Evolutionary conservation across 352 stramenopile species (phyloP).

Genomic region (Phytopythium sindhum): DNA sequence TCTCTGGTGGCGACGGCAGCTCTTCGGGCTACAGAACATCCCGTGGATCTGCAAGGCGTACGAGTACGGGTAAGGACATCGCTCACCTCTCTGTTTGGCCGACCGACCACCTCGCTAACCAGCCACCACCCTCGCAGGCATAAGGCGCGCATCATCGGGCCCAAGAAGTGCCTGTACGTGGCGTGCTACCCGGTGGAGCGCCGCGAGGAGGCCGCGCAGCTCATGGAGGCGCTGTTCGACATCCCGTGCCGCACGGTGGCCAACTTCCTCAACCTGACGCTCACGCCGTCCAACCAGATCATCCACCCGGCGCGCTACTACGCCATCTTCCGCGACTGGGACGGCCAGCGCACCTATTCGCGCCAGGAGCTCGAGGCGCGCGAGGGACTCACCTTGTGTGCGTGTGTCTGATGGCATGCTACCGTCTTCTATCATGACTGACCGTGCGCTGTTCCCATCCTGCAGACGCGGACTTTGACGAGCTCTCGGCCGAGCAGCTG

Average conservation of each 20-base stretch:
- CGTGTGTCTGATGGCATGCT: too few species aligned
- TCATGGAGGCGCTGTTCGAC: conserved; percentile 89
- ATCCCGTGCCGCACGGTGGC: conserved; percentile 89
- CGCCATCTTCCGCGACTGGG: conserved; percentile 92
- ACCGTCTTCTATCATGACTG: too few species aligned
- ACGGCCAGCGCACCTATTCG: conserved; percentile 87
- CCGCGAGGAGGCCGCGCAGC: conserved; percentile 63
- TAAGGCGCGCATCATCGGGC: conserved; percentile 88
- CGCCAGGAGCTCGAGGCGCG: conserved; percentile 81
- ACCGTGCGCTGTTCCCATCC: background rate
- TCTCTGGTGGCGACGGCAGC: conserved; percentile 21
- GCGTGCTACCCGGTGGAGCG: conserved; percentile 89
- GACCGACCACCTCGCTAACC: too few species aligned
- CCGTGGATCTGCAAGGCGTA: conserved; percentile 93
- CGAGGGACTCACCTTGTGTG: conserved; percentile 87
- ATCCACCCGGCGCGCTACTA: conserved; percentile 92
- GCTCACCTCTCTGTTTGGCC: background rate
- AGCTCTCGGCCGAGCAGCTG: conserved; percentile 90
- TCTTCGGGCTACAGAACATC: conserved; percentile 93
- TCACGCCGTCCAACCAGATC: conserved; percentile 93
- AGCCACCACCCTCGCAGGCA: conserved; percentile 30
- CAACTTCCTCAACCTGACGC: conserved; percentile 93
- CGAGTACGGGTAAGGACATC: conserved; percentile 62
- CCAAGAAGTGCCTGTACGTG: conserved; percentile 90
- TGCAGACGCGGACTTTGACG: conserved; percentile 89